Conservation (phyloP, 352 stramenopile species). For the Phytophthora sp. region DNA sequence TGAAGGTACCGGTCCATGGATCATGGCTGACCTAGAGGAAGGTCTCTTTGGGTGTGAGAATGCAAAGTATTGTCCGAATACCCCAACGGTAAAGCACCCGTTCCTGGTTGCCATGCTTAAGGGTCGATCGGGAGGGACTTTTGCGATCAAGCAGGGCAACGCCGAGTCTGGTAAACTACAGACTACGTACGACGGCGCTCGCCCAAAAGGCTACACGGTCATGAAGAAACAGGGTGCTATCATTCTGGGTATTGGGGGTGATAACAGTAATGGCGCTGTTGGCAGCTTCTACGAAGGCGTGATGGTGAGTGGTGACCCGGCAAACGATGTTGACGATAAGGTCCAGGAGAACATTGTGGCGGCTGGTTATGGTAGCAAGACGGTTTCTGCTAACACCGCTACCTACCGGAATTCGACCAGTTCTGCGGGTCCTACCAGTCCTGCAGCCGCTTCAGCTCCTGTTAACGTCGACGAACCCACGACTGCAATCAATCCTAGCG, state of each 20-base stretch:
- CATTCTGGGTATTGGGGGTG: conserved; percentile 28
- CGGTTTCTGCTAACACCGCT: no score
- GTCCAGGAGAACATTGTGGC: conserved; percentile 28
- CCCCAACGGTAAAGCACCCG: conserved; percentile 8
- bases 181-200: conserved; percentile 34
- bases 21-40: conserved; percentile 33
- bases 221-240: conserved; percentile 37
- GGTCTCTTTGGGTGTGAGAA: conserved; percentile 28
- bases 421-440: no score
- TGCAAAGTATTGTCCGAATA: conserved; percentile 24
- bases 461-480: no score
- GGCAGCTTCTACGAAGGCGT: conserved; percentile 30
- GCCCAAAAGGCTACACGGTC: conserved; percentile 24
- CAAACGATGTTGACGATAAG: conserved; percentile 18
- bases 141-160: conserved; percentile 30
- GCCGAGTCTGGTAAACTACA: conserved; percentile 15
- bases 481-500: no score
- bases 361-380: conserved; percentile 16
- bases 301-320: conserved; percentile 26
- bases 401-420: no score
- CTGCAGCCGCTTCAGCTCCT: no score
- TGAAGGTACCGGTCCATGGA: conserved; percentile 24
- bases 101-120: conserved; percentile 34
- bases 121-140: conserved; percentile 26
- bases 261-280: conserved; percentile 26